phyloP scores from a whole-genome alignment of 148 eudicot species.

The Suaeda aralocaspica region DNA sequence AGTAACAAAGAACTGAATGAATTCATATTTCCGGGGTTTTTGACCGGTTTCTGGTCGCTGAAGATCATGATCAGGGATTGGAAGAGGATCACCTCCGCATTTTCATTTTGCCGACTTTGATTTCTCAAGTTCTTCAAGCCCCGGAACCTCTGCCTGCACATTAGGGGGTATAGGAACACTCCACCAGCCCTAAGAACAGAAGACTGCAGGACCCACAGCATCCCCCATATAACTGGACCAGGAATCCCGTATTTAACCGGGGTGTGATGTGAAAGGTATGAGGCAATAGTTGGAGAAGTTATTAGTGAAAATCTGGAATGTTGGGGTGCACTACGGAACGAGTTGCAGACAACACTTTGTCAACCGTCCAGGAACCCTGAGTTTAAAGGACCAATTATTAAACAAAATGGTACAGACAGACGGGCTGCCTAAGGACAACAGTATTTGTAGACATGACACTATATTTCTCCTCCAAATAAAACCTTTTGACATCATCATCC shows the following conservation, averaged over 20 bases:
- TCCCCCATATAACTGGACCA: constrained; percentile 33
- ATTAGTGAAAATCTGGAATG: constrained; percentile 94
- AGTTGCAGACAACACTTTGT: constrained; percentile 82
- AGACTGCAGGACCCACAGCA: constrained; percentile 31
- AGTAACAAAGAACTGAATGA: constrained; percentile 84
- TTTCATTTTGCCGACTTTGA: constrained; percentile 27
- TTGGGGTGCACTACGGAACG: constrained; percentile 81
- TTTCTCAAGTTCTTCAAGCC: constrained; percentile 37
- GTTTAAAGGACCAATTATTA: neutral
- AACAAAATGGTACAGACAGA: neutral
- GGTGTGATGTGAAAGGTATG: constrained; percentile 92
- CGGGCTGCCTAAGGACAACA: too few species aligned
- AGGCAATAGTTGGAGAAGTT: constrained; percentile 85
- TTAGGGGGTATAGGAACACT: constrained; percentile 34
- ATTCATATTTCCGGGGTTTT: constrained; percentile 71
- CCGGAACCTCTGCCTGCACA: constrained; percentile 35
- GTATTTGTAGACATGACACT: too few species aligned
- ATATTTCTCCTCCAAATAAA: too few species aligned
- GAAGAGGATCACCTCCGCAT: constrained; percentile 42
- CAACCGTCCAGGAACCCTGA: constrained; percentile 95
- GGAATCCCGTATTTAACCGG: constrained; percentile 67
- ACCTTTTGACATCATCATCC: too few species aligned
- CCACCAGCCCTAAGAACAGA: constrained; percentile 37
- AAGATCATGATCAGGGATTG: constrained; percentile 42
- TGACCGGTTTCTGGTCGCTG: constrained; percentile 57